These are phyloP conservation scores for Suillus variegatus DNA, from an alignment of 768 basidiomycete genomes.

Conservation along the genomic window DNA sequence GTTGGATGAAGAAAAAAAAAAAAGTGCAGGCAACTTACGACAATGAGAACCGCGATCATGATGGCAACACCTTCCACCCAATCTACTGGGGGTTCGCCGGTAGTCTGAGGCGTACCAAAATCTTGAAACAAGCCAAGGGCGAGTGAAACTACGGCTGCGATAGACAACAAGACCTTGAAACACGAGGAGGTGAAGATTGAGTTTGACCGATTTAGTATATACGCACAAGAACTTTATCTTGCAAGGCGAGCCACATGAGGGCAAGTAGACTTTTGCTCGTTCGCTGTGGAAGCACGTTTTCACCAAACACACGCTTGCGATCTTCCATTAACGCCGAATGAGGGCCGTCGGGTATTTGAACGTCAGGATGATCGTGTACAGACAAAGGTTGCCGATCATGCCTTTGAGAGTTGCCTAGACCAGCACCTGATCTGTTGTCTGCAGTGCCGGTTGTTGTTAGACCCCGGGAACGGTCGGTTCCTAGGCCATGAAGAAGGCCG, in stretches of 20 bases:
- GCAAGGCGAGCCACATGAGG: constrained; percentile 84
- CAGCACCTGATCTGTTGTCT: constrained; percentile 28
- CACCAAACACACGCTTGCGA: constrained; percentile 69
- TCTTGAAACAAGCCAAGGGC: constrained; percentile 95
- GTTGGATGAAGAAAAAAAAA: background rate
- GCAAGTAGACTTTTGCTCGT: constrained; percentile 66
- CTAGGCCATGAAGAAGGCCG: constrained; percentile 71
- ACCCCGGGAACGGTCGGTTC: constrained; percentile 59
- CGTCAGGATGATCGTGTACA: constrained; percentile 15
- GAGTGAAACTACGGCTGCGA: constrained; percentile 91
- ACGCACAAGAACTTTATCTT: constrained; percentile 88
- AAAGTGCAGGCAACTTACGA: constrained; percentile 46
- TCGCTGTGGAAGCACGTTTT: constrained; percentile 73
- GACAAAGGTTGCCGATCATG: constrained; percentile 27
- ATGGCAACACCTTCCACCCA: constrained; percentile 97
- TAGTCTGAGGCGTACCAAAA: constrained; percentile 68
- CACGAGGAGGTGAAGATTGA: constrained; percentile 11
- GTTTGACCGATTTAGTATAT: background rate
- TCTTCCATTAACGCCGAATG: constrained; percentile 53
- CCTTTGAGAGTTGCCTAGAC: constrained; percentile 33
- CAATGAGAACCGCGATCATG: constrained; percentile 72
- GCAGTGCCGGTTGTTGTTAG: constrained; percentile 20
- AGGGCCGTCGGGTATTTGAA: constrained; percentile 13
- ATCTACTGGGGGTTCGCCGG: constrained; percentile 76
- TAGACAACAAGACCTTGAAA: constrained; percentile 77